phyloP scores from a whole-genome alignment of 2,329 filamentous ascomycete genomes.

The Tolypocladium album region DNA sequence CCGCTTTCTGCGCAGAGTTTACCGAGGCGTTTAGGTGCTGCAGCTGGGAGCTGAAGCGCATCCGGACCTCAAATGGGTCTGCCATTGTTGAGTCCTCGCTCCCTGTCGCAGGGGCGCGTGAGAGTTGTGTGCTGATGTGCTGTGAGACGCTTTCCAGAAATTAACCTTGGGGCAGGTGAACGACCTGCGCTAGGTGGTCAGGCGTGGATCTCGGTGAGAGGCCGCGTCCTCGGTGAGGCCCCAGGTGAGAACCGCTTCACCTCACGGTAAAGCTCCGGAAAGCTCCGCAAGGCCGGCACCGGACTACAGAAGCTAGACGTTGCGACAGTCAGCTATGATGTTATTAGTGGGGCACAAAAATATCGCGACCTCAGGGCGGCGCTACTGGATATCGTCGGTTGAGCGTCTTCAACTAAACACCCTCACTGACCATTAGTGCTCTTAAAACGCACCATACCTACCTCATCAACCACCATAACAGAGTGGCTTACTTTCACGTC shows the following conservation, averaged over 20 bases:
- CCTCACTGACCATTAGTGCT: background rate
- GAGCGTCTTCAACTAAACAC: background rate
- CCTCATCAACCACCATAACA: background rate
- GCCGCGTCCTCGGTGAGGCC: conserved; percentile 4
- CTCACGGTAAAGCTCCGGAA: conserved; percentile 4
- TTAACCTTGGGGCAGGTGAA: background rate
- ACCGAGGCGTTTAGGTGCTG: conserved; percentile 87
- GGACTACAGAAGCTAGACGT: background rate
- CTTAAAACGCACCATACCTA: background rate
- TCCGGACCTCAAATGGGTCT: conserved; percentile 95
- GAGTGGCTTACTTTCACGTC: background rate
- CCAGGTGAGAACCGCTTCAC: background rate
- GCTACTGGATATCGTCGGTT: background rate
- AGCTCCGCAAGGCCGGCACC: background rate
- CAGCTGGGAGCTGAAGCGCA: conserved; percentile 87
- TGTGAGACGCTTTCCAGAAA: background rate
- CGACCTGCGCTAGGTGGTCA: background rate
- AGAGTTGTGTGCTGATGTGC: background rate
- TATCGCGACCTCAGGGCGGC: background rate
- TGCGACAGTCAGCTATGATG: background rate
- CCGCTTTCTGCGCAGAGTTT: conserved; percentile 81
- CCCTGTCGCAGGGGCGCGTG: background rate
- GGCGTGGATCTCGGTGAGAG: conserved; percentile 1
- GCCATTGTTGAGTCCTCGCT: conserved; percentile 28
- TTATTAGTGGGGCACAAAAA: background rate